Percentiles rank a stretch among this genome's conserved stretches.
Evolutionary conservation across 2,329 filamentous ascomycete genomes (phyloP).

Genomic region (Diplodia mutila): DNA sequence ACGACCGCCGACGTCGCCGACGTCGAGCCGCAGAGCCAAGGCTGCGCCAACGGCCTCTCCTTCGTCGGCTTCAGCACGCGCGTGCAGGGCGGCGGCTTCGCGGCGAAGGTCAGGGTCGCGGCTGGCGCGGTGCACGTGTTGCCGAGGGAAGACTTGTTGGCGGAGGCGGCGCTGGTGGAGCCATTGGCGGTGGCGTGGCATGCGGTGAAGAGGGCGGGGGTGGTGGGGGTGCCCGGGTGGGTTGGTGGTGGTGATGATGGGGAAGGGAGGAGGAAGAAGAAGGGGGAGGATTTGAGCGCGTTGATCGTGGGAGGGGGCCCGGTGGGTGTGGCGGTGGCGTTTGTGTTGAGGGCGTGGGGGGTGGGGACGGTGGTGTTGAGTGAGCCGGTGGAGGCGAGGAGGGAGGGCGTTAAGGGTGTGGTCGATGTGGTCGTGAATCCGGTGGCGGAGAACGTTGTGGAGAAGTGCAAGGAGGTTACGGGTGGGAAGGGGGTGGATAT

Average conservation of each 20-base stretch:
- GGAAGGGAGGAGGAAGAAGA: neutral
- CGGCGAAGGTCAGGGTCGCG: conserved; percentile 58
- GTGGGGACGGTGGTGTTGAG: conserved; percentile 61
- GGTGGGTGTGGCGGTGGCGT: conserved; percentile 60
- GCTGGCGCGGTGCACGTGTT: conserved; percentile 54
- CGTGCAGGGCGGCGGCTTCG: conserved; percentile 56
- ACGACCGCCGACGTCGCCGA: neutral
- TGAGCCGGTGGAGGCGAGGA: conserved; percentile 54
- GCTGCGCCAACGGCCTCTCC: conserved; percentile 35
- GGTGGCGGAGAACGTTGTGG: conserved; percentile 35
- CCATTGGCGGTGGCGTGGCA: conserved; percentile 69
- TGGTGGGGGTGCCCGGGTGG: neutral
- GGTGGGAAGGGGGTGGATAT: conserved; percentile 58
- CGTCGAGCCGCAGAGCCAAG: conserved; percentile 29
- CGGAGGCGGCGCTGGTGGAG: conserved; percentile 63
- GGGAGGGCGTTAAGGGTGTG: conserved; percentile 51
- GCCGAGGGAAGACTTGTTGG: conserved; percentile 50
- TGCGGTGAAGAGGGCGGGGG: conserved; percentile 39
- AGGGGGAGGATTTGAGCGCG: conserved; percentile 48
- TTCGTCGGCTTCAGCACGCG: conserved; percentile 20
- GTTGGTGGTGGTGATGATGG: neutral
- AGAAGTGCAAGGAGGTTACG: conserved; percentile 40
- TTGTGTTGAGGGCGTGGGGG: conserved; percentile 50
- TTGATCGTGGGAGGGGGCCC: conserved; percentile 65
- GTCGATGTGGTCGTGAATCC: conserved; percentile 37